Conservation (phyloP, 371 early-diverging fungal species). For the Rhizopus arrhizus region DNA sequence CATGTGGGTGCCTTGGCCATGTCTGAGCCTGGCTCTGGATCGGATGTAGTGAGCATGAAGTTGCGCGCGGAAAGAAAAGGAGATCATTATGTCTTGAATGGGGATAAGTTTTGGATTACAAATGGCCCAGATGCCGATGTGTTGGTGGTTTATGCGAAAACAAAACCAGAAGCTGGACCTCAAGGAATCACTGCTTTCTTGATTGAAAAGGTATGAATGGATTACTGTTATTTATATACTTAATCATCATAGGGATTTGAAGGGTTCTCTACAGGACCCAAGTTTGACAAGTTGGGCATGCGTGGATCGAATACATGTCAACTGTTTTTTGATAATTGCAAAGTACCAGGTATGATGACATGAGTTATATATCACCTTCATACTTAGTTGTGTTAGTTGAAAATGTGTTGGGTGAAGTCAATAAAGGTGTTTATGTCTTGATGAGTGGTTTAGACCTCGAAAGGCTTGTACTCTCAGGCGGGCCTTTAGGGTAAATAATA, state of each 20-base stretch:
- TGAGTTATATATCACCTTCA: neutral
- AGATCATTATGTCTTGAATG: conserved; percentile 78
- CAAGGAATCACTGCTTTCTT: conserved; percentile 94
- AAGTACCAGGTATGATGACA: conserved; percentile 72
- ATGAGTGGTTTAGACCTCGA: conserved; percentile 96
- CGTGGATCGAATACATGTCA: conserved; percentile 97
- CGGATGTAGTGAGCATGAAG: conserved; percentile 96
- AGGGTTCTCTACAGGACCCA: conserved; percentile 87
- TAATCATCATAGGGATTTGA: conserved; percentile 61
- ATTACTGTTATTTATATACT: neutral
- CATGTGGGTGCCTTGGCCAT: conserved; percentile 95
- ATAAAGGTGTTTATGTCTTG: conserved; percentile 94
- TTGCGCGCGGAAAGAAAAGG: conserved; percentile 85
- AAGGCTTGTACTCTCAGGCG: conserved; percentile 90
- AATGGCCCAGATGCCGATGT: conserved; percentile 96
- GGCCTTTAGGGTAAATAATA: conserved; percentile 81
- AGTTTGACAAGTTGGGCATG: conserved; percentile 97
- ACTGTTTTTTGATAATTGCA: conserved; percentile 92
- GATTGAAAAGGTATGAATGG: conserved; percentile 72
- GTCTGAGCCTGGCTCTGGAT: conserved; percentile 92
- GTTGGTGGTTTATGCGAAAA: conserved; percentile 95
- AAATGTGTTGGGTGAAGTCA: conserved; percentile 86
- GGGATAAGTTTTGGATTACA: conserved; percentile 97
- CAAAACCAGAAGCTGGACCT: conserved; percentile 77
- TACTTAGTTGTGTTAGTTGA: conserved; percentile 52